Base-by-base conservation (phyloP, 768 basidiomycete species). In the Floccularia luteovirens region DNA sequence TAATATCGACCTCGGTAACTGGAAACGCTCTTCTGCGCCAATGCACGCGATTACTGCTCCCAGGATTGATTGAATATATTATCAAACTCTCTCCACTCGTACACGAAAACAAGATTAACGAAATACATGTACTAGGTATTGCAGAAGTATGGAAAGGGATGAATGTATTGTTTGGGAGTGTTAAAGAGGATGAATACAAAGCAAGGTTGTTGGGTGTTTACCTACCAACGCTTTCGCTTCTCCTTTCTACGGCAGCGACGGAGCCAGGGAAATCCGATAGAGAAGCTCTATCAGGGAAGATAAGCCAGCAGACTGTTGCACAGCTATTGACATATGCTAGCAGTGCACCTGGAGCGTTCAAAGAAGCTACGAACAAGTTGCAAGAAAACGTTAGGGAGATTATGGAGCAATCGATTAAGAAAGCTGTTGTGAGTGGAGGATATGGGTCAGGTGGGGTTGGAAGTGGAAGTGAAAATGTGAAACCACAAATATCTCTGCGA, bases 101-200 rank as follows among this genome's bases (percentile, higher is more conserved):
- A n/a, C 73, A 72, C 41, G 81, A 85, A 32, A 70, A 69, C 5
- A 62, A 66, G 0, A 54, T 80, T 19, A 60, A 70, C 1, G 80
- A 85, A 27, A 49, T 63, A n/a, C 74, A 82, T 19, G 57, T 69
- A 10, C 69, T 75, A 11, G 82, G 79, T 1, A 63, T 88, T 1
- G 77, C 76, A 5, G 92, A 97, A 58, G 75, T 89, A 10, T 76
- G 89, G 72, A 92, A 82, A 58, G 79, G 87, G 7, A 80, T 96
- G 43, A 64, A 79, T 1, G 64, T 74, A 0, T 74, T 91, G 35
- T 75, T 84, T 39, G 48, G 62, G 0, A 66, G 75, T 0, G 63
- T 82, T 0, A 56, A 70, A 0, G 77, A 82, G 38, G 72, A 73
- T 3, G 68, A 77, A 32, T 75, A 89, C 90, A 54, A 58, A 83